Percentiles rank a stretch among this genome's conserved stretches.
phyloP scores from a whole-genome alignment of 257 asterid genomes.

The Petunia axillaris region DNA sequence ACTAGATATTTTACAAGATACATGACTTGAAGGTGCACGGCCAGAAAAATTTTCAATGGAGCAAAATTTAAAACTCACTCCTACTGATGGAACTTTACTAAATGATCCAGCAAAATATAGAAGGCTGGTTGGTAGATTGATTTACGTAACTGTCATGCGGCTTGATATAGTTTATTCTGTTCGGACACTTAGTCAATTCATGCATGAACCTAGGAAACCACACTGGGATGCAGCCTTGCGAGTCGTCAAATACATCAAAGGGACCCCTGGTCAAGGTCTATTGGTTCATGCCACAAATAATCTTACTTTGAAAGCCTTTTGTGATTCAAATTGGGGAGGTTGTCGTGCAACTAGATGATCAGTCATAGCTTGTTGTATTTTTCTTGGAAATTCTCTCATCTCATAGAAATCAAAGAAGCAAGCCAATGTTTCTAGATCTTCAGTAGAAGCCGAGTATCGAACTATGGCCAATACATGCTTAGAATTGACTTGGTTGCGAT shows the following conservation, averaged over 20 bases:
- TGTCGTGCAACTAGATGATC: background rate
- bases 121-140: too few relatives aligned
- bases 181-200: background rate
- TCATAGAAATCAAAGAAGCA: background rate
- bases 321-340: background rate
- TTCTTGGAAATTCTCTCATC: background rate
- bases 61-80: background rate
- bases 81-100: too few relatives aligned
- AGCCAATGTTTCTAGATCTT: background rate
- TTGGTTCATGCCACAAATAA: background rate
- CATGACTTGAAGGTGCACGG: background rate
- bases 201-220: background rate
- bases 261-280: background rate
- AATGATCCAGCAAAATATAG: too few relatives aligned
- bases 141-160: background rate
- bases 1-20: background rate
- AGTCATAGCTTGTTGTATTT: background rate
- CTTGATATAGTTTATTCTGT: background rate
- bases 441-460: constrained; percentile 2
- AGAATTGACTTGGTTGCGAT: background rate
- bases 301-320: background rate
- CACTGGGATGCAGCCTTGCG: constrained; percentile 13
- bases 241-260: background rate
- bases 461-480: background rate
- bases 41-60: background rate